Base-by-base conservation (phyloP, 2,329 filamentous ascomycete species). In the Verticillium albo-atrum region DNA sequence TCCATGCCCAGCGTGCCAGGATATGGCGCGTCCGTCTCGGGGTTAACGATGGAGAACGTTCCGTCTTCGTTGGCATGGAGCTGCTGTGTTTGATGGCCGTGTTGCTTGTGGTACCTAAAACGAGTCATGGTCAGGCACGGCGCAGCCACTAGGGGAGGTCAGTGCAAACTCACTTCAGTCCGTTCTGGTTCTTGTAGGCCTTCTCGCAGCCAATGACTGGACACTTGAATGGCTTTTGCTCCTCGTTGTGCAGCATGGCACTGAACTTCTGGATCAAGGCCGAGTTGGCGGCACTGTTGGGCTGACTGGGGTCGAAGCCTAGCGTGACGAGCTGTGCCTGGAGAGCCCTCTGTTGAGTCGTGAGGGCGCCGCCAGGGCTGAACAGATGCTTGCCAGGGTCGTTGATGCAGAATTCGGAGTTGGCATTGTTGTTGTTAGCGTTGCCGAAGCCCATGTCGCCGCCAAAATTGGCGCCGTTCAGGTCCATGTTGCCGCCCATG, bases 181-280 rank as follows among this genome's bases (percentile, higher is more conserved):
- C 95, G 67, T 99, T 99, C 73, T 98, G 95, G 74, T 99, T 99
- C 82, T 99, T 99, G 79, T 99, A 99, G 0, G 95, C 94, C 81
- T 99, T 99, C 75, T 98, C 95, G 70, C 95, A 99, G 6, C 95
- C 95, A 72, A 99, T 96, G 56, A 99, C 95, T 1, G 95, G 95
- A 70, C 95, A 99, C 72, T 93, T 91, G 82, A 97, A 99, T 0
- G 95, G 95, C 77, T 98, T 99, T 69, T 96, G 92, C 72, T 99
- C 94, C 72, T 98, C 94, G 17, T 89, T 89, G 60, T 87, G 82
- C 74, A 87, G 81, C 71, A 89, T 78, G n/a, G 79, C 81, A 32
- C 82, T 82, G 58, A 85, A 77, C 55, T 83, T 79, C 64, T 85
- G 82, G 47, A 86, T 71, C n/a, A 85, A 71, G 23, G 78, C 74